A percentile compares a stretch with the other conserved stretches of the same genome.
These are phyloP conservation scores for Penicillium subrubescens DNA, from an alignment of 495 filamentous ascomycete species.

Conservation along the genomic window DNA sequence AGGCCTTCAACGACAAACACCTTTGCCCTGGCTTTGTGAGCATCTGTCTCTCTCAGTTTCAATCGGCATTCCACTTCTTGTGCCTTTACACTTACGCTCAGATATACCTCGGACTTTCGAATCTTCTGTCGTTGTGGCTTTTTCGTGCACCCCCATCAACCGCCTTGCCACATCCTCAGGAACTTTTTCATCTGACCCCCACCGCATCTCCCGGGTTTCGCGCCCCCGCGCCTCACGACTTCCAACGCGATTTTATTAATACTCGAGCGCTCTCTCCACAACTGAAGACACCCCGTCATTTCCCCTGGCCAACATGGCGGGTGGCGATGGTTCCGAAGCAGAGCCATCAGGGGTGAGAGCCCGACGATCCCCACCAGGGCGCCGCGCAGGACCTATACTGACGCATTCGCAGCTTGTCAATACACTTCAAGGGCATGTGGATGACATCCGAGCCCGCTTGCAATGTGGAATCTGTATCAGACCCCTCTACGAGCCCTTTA, in stretches of 20 bases:
- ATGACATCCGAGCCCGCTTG: slow-evolving; percentile 51
- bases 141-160: not conserved
- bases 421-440: slow-evolving; percentile 53
- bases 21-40: slow-evolving; percentile 2
- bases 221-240: slow-evolving; percentile 19
- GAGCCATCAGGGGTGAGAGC: slow-evolving; percentile 41
- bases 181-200: slow-evolving; percentile 25
- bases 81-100: not conserved
- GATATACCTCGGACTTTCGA: not conserved
- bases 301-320: slow-evolving; percentile 20
- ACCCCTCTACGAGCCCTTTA: slow-evolving; percentile 73
- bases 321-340: slow-evolving; percentile 11
- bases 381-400: slow-evolving; percentile 5
- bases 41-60: not conserved
- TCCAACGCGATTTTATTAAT: slow-evolving; percentile 15
- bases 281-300: slow-evolving; percentile 6
- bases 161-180: slow-evolving; percentile 10
- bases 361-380: not conserved
- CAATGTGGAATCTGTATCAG: slow-evolving; percentile 72
- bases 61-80: not conserved
- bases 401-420: slow-evolving; percentile 41
- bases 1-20: slow-evolving; percentile 16
- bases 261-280: not conserved
- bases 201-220: slow-evolving; percentile 22
- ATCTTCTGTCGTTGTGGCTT: not conserved